Evolutionary conservation across 2,329 filamentous ascomycete species (phyloP), one percentile per base, ranked within the genome.

Genomic region (Paecilomyces dactylethromorphus): DNA sequence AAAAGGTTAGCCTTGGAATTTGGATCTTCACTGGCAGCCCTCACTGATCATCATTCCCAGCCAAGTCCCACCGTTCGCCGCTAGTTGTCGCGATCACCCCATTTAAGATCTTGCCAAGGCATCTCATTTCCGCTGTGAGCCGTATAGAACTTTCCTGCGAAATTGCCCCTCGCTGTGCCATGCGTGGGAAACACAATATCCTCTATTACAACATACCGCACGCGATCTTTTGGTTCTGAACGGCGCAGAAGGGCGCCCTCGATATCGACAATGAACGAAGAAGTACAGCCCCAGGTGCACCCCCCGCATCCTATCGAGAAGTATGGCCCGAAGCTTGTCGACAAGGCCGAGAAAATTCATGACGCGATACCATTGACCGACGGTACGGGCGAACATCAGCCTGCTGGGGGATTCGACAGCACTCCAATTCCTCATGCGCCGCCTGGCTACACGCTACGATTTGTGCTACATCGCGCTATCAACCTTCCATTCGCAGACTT

Each of bases 401-500:
- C 90, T 0, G 83, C 87, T 0, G 92, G 92, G 31, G 92, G 92
- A 33, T 94, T 85, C 72, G 92, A 96, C 73, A 73, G 79, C 35
- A 96, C 91, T 0, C 90, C 91, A 1, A 79, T 96, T 8, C 90
- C 91, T 0, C 76, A 83, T 66, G 86, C 85, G 3, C 87, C 88
- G 8, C 86, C 87, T 7, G 92, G 92, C 26, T 97, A 89, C 76
- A 96, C 91, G 0, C 72, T 97, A 63, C 89, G 87, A 70, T 88
- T 97, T 76, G 92, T 86, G 55, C 91, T 97, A 71, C 88, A 93
- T 72, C 82, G 85, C 59, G 93, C 92, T 0, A 79, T 80, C 61
- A 92, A 96, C 70, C 84, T 97, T 2, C 91, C 93, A 1, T 84
- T 90, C 53, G 90, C 89, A 58, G 93, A 97, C 74, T 79, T 96